Evolutionary conservation across 192 early-diverging fungal genomes (phyloP).

Genomic region (Ambispora gerdemannii): DNA sequence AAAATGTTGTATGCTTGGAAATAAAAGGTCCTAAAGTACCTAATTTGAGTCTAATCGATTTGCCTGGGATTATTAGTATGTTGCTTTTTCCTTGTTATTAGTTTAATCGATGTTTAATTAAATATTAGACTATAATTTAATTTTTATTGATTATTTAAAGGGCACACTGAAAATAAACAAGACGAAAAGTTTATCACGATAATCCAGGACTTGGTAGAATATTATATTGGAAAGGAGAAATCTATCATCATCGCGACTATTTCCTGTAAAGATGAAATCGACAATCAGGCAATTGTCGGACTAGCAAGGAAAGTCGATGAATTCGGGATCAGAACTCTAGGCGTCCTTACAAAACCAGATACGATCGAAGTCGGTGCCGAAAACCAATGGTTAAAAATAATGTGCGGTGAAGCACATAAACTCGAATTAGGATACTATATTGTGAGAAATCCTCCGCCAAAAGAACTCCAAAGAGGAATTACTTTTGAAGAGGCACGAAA

Average conservation of each 20-base stretch:
- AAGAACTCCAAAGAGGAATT: background rate
- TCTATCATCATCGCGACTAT: slow-evolving; percentile 56
- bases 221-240: slow-evolving; percentile 47
- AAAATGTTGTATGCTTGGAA: slow-evolving; percentile 55
- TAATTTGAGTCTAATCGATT: slow-evolving; percentile 58
- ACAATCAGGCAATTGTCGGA: slow-evolving; percentile 54
- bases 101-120: background rate
- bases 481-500: slow-evolving; percentile 2
- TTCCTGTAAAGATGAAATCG: slow-evolving; percentile 59
- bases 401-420: slow-evolving; percentile 46
- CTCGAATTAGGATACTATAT: slow-evolving; percentile 54
- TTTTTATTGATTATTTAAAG: slow-evolving; percentile 2
- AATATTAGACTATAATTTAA: background rate
- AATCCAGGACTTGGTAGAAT: slow-evolving; percentile 47
- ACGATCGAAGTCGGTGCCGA: slow-evolving; percentile 54
- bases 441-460: slow-evolving; percentile 44
- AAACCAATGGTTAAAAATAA: slow-evolving; percentile 48
- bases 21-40: slow-evolving; percentile 46
- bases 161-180: slow-evolving; percentile 27
- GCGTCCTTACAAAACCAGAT: slow-evolving; percentile 63
- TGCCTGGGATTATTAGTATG: slow-evolving; percentile 58
- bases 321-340: slow-evolving; percentile 50
- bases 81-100: slow-evolving; percentile 29
- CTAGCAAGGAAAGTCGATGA: slow-evolving; percentile 53
- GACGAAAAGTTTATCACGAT: slow-evolving; percentile 45